phyloP scores from a whole-genome alignment of 306 rosid genomes.

The Quercus dentata region DNA sequence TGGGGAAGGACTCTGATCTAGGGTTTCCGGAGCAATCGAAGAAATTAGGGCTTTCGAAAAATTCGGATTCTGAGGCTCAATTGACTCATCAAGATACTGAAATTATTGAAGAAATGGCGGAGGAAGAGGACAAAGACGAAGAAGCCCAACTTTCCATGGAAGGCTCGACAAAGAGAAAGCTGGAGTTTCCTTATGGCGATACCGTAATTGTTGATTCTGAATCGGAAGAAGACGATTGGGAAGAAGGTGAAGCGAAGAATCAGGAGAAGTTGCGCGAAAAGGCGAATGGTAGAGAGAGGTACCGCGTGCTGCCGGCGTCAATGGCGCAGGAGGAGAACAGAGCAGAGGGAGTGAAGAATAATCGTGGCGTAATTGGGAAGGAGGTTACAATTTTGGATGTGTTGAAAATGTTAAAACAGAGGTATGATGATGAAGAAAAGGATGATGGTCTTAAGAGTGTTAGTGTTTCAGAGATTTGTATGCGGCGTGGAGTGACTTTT shows the following conservation, averaged over 20 bases:
- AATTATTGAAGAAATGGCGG: background rate
- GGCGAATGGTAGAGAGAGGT: background rate
- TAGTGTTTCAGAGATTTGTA: conserved; percentile 19
- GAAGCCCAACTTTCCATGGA: background rate
- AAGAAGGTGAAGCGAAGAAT: background rate
- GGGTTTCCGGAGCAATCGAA: conserved; percentile 25
- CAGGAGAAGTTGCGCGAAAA: background rate
- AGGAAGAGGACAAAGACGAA: background rate
- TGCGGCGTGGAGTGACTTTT: conserved; percentile 31
- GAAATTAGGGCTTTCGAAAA: background rate
- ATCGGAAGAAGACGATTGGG: background rate
- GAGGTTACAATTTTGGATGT: conserved; percentile 19
- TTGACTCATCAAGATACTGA: background rate
- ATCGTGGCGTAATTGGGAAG: background rate
- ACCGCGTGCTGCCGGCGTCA: background rate
- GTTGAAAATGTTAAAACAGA: conserved; percentile 12
- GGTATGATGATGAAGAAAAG: background rate
- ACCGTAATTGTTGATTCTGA: background rate
- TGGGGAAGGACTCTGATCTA: conserved; percentile 29
- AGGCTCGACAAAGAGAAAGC: conserved; percentile 2
- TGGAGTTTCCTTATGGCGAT: background rate
- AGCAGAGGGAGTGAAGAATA: background rate
- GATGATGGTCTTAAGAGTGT: background rate
- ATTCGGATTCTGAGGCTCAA: background rate
- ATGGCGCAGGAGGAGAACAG: background rate